Evolutionary conservation across 768 basidiomycete genomes (phyloP), one percentile per base, ranked within the genome.

Genomic region (Tulasnella sp.): DNA sequence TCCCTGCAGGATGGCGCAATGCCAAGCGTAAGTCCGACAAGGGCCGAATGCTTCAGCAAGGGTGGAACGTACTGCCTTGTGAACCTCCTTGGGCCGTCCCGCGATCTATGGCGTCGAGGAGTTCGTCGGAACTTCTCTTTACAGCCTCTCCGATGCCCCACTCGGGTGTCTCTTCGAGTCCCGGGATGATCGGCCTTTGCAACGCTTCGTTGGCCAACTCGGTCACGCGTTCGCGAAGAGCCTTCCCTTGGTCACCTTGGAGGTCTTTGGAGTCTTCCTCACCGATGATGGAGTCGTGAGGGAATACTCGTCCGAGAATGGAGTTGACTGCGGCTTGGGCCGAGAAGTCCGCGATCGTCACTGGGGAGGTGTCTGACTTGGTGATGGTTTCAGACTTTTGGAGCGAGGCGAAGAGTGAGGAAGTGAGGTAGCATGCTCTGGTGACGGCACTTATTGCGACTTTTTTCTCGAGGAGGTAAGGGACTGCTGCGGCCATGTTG

Each of bases 281-380:
- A 42, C 97, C 98, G 52, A 99, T 92, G 83, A 99, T 94, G 12
- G 90, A 90, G 85, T 98, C 96, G 0, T 88, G 82, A 0, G 97
- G 97, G 85, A 98, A 99, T 0, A 92, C 91, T 18, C 87, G 86
- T 21, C 85, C 84, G 46, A 99, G 89, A 83, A 98, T 92, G 10
- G 92, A 88, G 80, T 93, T 93, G 82, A 99, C 92, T 58, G 99
- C 90, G 0, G 97, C 95, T 84, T 99, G 98, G 0, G 97, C 94
- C 4, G 97, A 90, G 85, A 92, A 96, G 85, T 99, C 98, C 48
- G 93, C 98, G 31, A 98, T 96, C 18, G 95, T 97, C 1, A 97
- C 95, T 14, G 95, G 95, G 1, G 92, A 93, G 85, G 96, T 96
- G 87, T 99, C 97, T 38, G 89, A 91, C 84, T 99, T 98, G 73